Base-by-base conservation (phyloP, 768 basidiomycete genomes). In the Russula earlei region DNA sequence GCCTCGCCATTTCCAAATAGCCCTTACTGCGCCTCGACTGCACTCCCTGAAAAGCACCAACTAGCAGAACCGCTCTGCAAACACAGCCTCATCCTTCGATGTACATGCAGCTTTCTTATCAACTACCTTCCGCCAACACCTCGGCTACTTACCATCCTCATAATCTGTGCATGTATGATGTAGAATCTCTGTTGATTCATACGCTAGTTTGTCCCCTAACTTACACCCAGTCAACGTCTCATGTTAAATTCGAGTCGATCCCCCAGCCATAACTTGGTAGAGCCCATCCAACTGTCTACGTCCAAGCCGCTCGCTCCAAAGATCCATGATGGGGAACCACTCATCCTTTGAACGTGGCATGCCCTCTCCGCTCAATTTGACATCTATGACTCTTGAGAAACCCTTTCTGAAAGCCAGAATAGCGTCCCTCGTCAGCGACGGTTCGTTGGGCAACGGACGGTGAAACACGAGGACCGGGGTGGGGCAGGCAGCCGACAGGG, bases 261-360 rank as follows among this genome's bases (percentile, higher is more conserved):
- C 55, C 2, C 70, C 64, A 9, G 65, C 77, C 76, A 84, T 77
- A 9, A 91, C 82, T 59, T 89, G 84, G 56, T 85, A 86, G 56
- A 87, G 63, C 10, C 82, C 85, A 5, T 82, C 77, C 31, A 67
- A 65, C 60, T 76, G 75, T 64, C 85, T 77, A 59, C 73, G 76
- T 1, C 70, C 72, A 17, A 93, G 70, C 38, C 70, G 69, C 65
- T 83, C 79, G 62, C 89, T 86, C 91, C 91, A 94, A 68, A 92
- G 91, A 55, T 76, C 72, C 87, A 95, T 92, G 44, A 93, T 77
- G 1, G 83, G 82, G 64, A 81, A 78, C 90, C 89, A 93, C 63
- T 92, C 89, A 11, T 81, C 80, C 62, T 72, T 78, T 27, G 82
- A 83, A 4, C 77, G 70, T 9, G 87, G 89, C 91, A 95, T 95